Conservation (phyloP, 805 yeast genomes). For the Suhomyces sp. region DNA sequence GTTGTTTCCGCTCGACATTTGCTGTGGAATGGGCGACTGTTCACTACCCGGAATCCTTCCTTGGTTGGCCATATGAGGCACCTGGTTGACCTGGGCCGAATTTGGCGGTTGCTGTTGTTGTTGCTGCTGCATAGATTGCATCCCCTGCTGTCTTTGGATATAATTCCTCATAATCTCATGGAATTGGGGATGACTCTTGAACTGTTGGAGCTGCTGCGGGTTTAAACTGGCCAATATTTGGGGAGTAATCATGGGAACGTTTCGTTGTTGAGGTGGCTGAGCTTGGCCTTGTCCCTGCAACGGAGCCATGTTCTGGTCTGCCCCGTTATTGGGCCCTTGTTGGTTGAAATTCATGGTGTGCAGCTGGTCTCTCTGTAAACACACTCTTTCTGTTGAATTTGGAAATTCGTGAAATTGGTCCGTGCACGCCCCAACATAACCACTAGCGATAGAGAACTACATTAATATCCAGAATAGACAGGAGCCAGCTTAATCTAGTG, state of each 20-base stretch:
- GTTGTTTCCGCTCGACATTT: constrained; percentile 2
- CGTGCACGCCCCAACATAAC: not conserved
- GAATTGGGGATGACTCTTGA: constrained; percentile 42
- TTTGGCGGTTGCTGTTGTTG: constrained; percentile 13
- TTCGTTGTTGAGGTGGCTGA: constrained; percentile 13
- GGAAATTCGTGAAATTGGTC: not conserved
- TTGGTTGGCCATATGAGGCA: constrained; percentile 6
- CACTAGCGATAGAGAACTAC: too few species aligned
- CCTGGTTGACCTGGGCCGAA: not conserved
- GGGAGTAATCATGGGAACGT: constrained; percentile 24
- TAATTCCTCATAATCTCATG: constrained; percentile 40
- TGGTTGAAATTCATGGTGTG: constrained; percentile 14
- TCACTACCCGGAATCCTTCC: not conserved
- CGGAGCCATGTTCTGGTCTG: constrained; percentile 10
- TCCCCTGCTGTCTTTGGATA: constrained; percentile 39
- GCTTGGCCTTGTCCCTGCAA: not conserved
- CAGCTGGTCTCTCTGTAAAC: not conserved
- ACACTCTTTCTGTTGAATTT: not conserved
- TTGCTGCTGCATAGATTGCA: constrained; percentile 29
- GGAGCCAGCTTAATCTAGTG: too few species aligned
- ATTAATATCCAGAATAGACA: too few species aligned
- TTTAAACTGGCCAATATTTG: constrained; percentile 26
- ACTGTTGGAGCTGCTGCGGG: constrained; percentile 42
- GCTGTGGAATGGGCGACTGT: constrained; percentile 1
- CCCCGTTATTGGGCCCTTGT: constrained; percentile 8